Evolutionary conservation across 2,329 filamentous ascomycete genomes (phyloP), one percentile per base, ranked within the genome.

Genomic region (Sporothrix brasiliensis): DNA sequence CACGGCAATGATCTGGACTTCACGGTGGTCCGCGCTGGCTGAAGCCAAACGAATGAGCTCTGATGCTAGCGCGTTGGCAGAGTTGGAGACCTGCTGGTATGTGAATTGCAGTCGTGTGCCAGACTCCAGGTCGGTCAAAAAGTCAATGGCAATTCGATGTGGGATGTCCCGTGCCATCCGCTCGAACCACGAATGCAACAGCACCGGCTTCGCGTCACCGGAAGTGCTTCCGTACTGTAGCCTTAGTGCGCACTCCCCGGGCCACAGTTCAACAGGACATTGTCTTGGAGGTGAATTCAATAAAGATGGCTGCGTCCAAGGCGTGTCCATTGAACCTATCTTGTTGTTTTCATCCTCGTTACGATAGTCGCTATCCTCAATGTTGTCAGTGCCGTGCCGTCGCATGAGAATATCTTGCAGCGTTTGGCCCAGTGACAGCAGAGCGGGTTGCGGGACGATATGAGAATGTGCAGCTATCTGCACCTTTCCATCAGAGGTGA

Each of bases 1-100:
- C 54, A 75, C 74, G 14, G 74, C 75, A 6, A 74, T 44, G 4
- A 7, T 49, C 14, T 24, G 61, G 3, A 14, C n/a, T 44, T 4
- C 14, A 5, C 14, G 7, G 11, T 4, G 10, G 11, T 14, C 10
- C 3, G 10, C 11, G 11, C 41, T 44, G 9, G 24, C 4, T 1
- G 24, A 16, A 7, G 41, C 24, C 16, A 66, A 24, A 10, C n/a
- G 24, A 10, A 3, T 16, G 2, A 66, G 44, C 27, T 34, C 19
- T 10, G 5, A 24, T 6, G 61, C 61, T 16, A 66, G 24, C 14
- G 61, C 44, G 30, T 66, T 50, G 24, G 61, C 24, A 5, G 47
- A 44, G 13, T 50, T 66, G 44, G 44, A n/a, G 9, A 66, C 44
- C 9, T 66, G 61, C 24, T 16, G 41, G 24, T 66, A 66, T 6